Evolutionary conservation across 805 yeast genomes (phyloP).

Genomic region (Candida nemodendra): DNA sequence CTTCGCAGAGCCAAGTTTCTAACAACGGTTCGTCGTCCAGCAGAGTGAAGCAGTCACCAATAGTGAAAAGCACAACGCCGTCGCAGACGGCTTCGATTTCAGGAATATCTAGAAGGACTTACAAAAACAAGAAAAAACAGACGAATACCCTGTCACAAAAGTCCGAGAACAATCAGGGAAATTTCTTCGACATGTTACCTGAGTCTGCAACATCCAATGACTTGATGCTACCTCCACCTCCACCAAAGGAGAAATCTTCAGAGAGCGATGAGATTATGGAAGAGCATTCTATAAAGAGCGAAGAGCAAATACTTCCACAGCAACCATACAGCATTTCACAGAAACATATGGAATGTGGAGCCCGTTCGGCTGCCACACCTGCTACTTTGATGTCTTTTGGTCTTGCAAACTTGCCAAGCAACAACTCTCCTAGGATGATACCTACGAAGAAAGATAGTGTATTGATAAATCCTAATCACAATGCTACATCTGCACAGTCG

Average conservation of each 20-base stretch:
- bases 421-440: slow-evolving; percentile 19
- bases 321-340: background rate
- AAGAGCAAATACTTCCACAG: background rate
- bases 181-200: slow-evolving; percentile 29
- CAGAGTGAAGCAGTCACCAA: slow-evolving; percentile 37
- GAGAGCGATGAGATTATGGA: background rate
- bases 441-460: slow-evolving; percentile 28
- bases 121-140: slow-evolving; percentile 11
- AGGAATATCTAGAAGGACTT: slow-evolving; percentile 9
- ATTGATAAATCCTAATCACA: slow-evolving; percentile 31
- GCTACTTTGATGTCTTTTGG: slow-evolving; percentile 33
- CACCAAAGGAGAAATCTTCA: slow-evolving; percentile 10
- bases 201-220: slow-evolving; percentile 33
- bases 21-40: slow-evolving; percentile 3
- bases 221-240: slow-evolving; percentile 27
- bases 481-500: slow-evolving; percentile 30
- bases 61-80: slow-evolving; percentile 26
- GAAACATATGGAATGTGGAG: slow-evolving; percentile 10
- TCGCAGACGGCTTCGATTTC: slow-evolving; percentile 10
- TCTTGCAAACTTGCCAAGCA: slow-evolving; percentile 12
- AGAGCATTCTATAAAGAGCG: background rate
- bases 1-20: slow-evolving; percentile 13
- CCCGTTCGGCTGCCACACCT: slow-evolving; percentile 28
- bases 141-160: background rate
- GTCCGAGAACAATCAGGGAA: slow-evolving; percentile 1